Evolutionary conservation across 208 protist genomes (phyloP).

Genomic region (Trypanosoma conorhini): DNA sequence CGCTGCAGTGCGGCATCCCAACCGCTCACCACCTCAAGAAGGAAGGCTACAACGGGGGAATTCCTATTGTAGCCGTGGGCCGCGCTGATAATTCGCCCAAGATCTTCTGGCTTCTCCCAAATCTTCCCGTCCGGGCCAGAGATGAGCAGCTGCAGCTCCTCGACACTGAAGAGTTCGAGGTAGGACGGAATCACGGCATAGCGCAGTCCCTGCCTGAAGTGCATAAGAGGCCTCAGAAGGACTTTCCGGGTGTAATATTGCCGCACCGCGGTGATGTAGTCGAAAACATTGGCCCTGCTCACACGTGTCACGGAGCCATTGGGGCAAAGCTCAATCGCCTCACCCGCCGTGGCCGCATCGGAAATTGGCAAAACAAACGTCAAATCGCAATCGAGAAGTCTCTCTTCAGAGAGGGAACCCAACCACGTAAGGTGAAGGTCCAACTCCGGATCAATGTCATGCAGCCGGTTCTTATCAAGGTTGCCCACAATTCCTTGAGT

Average conservation of each 20-base stretch:
- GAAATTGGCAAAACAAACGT: constrained; percentile 53
- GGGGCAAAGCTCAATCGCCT: constrained; percentile 29
- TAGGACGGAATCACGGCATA: constrained; percentile 46
- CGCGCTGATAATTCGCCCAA: constrained; percentile 41
- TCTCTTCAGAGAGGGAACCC: constrained; percentile 27
- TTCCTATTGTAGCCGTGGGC: constrained; percentile 64
- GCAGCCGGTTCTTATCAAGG: constrained; percentile 14
- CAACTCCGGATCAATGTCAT: constrained; percentile 49
- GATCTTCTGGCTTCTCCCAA: constrained; percentile 53
- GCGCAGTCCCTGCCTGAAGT: constrained; percentile 55
- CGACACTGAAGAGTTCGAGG: constrained; percentile 57
- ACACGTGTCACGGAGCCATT: constrained; percentile 28
- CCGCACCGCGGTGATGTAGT: constrained; percentile 43
- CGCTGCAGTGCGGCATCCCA: constrained; percentile 65
- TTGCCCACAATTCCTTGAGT: constrained; percentile 54
- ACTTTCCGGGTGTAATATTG: constrained; percentile 42
- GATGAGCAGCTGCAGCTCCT: constrained; percentile 59
- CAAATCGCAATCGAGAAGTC: constrained; percentile 51
- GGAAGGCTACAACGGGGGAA: constrained; percentile 51
- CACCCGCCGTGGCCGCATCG: constrained; percentile 3
- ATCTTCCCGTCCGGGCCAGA: constrained; percentile 54
- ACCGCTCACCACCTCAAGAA: constrained; percentile 59
- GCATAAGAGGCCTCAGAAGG: constrained; percentile 31
- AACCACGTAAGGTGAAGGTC: constrained; percentile 42
- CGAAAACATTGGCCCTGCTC: constrained; percentile 40